phyloP scores from a whole-genome alignment of 257 asterid species.

The Asclepias syriaca region DNA sequence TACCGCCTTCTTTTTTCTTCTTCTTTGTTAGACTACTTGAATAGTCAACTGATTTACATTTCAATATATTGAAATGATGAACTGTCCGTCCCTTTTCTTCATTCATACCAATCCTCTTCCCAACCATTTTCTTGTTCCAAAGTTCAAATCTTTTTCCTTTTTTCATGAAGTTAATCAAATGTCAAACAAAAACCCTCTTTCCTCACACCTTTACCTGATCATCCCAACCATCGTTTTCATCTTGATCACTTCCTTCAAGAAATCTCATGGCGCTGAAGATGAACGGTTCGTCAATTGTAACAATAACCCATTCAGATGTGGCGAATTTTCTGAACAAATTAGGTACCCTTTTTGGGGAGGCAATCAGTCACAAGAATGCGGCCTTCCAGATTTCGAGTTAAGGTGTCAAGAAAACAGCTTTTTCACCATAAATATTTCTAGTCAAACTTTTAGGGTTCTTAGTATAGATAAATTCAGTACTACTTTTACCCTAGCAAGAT shows the following conservation, averaged over 20 bases:
- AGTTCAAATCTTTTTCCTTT: not conserved
- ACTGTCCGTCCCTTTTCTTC: not conserved
- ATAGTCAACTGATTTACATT: conserved; percentile 1
- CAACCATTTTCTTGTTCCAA: not conserved
- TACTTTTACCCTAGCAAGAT: conserved; percentile 2
- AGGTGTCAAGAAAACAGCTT: conserved; percentile 20
- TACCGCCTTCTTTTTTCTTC: not conserved
- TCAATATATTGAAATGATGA: not conserved
- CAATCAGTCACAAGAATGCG: conserved; percentile 29
- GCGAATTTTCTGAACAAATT: not conserved
- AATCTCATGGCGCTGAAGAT: not conserved
- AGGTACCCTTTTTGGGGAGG: conserved; percentile 5
- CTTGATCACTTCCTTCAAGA: not conserved
- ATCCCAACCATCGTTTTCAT: not conserved
- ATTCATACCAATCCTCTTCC: not conserved
- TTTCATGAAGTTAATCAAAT: not conserved
- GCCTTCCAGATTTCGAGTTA: conserved; percentile 36
- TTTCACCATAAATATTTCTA: conserved; percentile 5
- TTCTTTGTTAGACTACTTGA: not conserved
- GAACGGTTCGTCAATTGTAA: not conserved
- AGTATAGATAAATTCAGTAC: not conserved
- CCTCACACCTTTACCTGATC: not conserved
- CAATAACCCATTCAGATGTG: not conserved
- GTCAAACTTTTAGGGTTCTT: not conserved
- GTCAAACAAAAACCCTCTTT: not conserved